phyloP scores from a whole-genome alignment of 2,329 filamentous ascomycete genomes.

The Fusarium robinianum region DNA sequence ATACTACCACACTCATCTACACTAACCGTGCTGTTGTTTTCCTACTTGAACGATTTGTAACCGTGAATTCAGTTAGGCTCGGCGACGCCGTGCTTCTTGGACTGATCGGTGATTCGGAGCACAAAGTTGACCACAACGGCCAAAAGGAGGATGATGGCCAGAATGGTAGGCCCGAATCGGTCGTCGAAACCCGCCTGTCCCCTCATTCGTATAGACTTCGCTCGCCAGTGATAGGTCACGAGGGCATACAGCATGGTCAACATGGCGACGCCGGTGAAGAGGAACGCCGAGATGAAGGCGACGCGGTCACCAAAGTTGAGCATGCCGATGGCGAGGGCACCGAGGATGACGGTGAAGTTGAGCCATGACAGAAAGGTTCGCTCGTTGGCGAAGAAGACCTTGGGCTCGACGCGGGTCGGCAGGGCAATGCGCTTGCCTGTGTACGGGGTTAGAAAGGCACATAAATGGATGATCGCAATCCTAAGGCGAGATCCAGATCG shows the following conservation, averaged over 20 bases:
- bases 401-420: slow-evolving; percentile 95
- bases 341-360: slow-evolving; percentile 98
- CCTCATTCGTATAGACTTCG: slow-evolving; percentile 85
- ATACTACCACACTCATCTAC: too few relatives aligned
- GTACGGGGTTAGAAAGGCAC: slow-evolving; percentile 21
- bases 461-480: not conserved
- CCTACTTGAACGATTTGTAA: not conserved
- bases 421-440: slow-evolving; percentile 97
- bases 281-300: slow-evolving; percentile 88
- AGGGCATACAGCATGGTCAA: slow-evolving; percentile 94
- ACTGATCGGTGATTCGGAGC: slow-evolving; percentile 64
- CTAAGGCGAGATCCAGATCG: too few relatives aligned
- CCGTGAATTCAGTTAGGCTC: slow-evolving; percentile 1
- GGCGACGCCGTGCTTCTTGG: slow-evolving; percentile 42
- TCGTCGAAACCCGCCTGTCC: slow-evolving; percentile 98
- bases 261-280: slow-evolving; percentile 95
- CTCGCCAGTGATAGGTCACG: slow-evolving; percentile 95
- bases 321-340: slow-evolving; percentile 93
- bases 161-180: slow-evolving; percentile 86
- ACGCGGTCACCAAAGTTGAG: slow-evolving; percentile 97
- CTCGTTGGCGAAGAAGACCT: slow-evolving; percentile 99
- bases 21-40: too few relatives aligned
- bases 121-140: slow-evolving; percentile 98
- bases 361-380: slow-evolving; percentile 99
- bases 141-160: slow-evolving; percentile 82